Conservation (phyloP, 306 rosid species). For the Malus sieversii region DNA sequence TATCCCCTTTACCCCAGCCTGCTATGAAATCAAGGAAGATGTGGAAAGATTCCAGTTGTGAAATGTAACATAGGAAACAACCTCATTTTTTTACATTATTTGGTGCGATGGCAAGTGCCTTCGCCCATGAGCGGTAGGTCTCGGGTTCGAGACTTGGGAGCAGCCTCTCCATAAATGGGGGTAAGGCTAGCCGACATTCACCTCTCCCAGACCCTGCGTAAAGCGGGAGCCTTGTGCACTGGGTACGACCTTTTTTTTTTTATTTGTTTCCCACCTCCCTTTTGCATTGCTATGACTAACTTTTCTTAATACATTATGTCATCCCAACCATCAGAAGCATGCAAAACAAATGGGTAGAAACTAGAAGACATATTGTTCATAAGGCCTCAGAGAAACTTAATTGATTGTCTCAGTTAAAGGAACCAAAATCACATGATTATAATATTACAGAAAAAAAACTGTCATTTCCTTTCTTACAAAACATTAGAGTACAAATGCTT, state of each 20-base stretch:
- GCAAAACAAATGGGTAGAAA: neutral
- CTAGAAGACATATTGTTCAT: neutral
- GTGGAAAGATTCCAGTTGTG: neutral
- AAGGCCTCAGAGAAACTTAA: neutral
- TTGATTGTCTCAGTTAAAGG: neutral
- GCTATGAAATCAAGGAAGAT: neutral
- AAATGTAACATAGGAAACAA: neutral
- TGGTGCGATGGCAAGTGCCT: too few relatives aligned
- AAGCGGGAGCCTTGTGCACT: too few relatives aligned
- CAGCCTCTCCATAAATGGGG: too few relatives aligned
- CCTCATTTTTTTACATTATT: neutral
- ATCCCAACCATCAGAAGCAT: neutral
- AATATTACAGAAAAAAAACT: neutral
- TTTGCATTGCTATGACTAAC: neutral
- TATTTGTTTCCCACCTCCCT: neutral
- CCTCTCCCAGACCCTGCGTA: too few relatives aligned
- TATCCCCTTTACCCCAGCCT: neutral
- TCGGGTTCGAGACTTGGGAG: too few relatives aligned
- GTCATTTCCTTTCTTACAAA: too few relatives aligned
- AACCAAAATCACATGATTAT: neutral
- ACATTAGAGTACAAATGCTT: too few relatives aligned
- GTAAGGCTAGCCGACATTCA: too few relatives aligned
- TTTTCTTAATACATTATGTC: neutral
- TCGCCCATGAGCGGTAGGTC: too few relatives aligned
- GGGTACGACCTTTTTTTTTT: too few relatives aligned